phyloP scores from a whole-genome alignment of 768 basidiomycete genomes.

The Trichaptum fuscoviolaceum region DNA sequence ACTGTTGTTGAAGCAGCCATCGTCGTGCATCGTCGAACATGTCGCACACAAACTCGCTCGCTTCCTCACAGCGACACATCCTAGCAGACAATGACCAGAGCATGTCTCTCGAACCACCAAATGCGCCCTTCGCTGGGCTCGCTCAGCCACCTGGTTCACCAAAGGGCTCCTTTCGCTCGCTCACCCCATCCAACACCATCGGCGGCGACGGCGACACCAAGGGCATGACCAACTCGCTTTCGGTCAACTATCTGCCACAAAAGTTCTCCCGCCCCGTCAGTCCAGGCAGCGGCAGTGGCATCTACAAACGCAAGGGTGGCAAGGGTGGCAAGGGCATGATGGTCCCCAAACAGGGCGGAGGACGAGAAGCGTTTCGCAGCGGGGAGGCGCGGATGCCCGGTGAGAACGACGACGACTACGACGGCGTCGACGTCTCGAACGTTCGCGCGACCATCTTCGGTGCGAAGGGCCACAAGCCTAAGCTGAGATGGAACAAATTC shows the following conservation, averaged over 20 bases:
- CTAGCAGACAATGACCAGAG: slow-evolving; percentile 29
- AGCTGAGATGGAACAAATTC: slow-evolving; percentile 74
- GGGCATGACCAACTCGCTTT: slow-evolving; percentile 35
- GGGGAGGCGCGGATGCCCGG: slow-evolving; percentile 50
- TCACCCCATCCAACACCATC: slow-evolving; percentile 20
- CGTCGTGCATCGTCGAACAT: slow-evolving; percentile 30
- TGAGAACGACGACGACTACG: slow-evolving; percentile 51
- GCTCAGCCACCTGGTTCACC: slow-evolving; percentile 12
- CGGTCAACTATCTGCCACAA: slow-evolving; percentile 68
- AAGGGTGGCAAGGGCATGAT: slow-evolving; percentile 28
- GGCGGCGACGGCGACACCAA: slow-evolving; percentile 8
- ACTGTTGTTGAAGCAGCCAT: slow-evolving; percentile 14
- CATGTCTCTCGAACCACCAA: slow-evolving; percentile 34
- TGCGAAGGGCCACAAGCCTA: slow-evolving; percentile 33
- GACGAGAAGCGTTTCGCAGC: slow-evolving; percentile 57
- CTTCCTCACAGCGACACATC: slow-evolving; percentile 45
- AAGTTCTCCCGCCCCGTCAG: slow-evolving; percentile 57
- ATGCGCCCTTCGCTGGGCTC: slow-evolving; percentile 31
- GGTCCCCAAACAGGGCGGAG: slow-evolving; percentile 62
- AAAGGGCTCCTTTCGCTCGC: slow-evolving; percentile 19
- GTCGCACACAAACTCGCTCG: slow-evolving; percentile 34
- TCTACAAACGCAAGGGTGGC: slow-evolving; percentile 34
- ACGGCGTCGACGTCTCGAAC: slow-evolving; percentile 23
- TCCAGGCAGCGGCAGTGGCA: slow-evolving; percentile 32
- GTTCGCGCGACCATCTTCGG: slow-evolving; percentile 28